Conservation (phyloP, 2,329 filamentous ascomycete genomes). For the Colletotrichum aenigma region DNA sequence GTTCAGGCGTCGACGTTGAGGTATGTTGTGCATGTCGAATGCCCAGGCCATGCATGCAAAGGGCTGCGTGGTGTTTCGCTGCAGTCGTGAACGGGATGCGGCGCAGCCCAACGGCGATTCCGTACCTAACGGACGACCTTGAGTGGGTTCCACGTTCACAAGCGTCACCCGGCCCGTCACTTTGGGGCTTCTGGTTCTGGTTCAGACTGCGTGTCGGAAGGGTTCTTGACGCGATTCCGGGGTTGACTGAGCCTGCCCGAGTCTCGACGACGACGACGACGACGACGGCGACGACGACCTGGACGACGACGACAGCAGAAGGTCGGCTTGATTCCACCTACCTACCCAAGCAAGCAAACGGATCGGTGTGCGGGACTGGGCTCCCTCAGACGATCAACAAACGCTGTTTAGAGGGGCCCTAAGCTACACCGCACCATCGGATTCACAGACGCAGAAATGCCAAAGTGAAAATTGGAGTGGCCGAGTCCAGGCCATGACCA, state of each 20-base stretch:
- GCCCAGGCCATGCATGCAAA: background rate
- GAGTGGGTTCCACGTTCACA: background rate
- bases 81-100: background rate
- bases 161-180: background rate
- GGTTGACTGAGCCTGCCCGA: background rate
- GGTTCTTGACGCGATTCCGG: background rate
- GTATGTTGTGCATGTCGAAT: background rate
- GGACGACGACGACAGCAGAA: background rate
- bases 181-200: background rate
- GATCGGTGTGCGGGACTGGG: background rate
- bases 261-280: background rate
- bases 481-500: background rate
- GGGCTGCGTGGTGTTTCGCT: background rate
- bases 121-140: background rate
- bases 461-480: background rate
- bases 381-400: background rate
- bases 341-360: background rate
- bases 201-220: background rate
- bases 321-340: background rate
- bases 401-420: constrained; percentile 9
- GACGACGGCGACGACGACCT: no score
- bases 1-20: background rate
- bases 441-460: background rate
- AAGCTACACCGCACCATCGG: background rate
- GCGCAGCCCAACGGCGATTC: constrained; percentile 11